Evolutionary conservation across 2,329 filamentous ascomycete species (phyloP), one percentile per base, ranked within the genome.

Genomic region (Arthrobotrys entomopaga): DNA sequence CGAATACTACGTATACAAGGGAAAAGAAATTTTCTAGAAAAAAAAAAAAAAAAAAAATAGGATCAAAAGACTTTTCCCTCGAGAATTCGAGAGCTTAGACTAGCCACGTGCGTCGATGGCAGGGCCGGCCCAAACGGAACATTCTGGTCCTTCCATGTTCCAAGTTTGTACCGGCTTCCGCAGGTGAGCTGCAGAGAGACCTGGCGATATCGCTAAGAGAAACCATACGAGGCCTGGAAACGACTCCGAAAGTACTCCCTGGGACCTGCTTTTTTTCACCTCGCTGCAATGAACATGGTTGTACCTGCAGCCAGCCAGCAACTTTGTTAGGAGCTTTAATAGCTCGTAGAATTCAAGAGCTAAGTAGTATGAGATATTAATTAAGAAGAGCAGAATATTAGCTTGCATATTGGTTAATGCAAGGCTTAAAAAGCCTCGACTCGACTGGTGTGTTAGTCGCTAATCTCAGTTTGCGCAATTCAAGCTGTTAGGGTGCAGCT

Each of bases 141-240:
- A 24, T 72, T 65, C 60, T 52, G 60, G 60, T 72, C 56, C 60
- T 60, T 65, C 65, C 67, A 72, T 65, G 46, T 65, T 65, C 49
- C 66, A 65, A 59, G 46, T 53, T 50, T 53, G 42, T 54, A 59
- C 66, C 53, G 29, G 29, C 13, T 71, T 54, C 67, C 53, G 56
- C 40, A 16, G 38, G 22, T 34, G 20, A 4, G 5, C 11, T 22
- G 63, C 61, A 73, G 26, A 43, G 52, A 65, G 67, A 56, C 60
- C 67, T 65, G 59, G 60, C 60, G 67, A 65, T 65, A 56, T 72
- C 59, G 66, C 59, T 71, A 70, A 63, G 53, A 38, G 34, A 67
- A 26, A 54, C 54, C 38, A 58, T 49, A 67, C 64, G 46, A 54
- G 65, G 56, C 57, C 46, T 52, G 11, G 58, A 34, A 34, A 34